Evolutionary conservation across 2,329 filamentous ascomycete species (phyloP), one percentile per base, ranked within the genome.

Genomic region (Fusarium algeriense): DNA sequence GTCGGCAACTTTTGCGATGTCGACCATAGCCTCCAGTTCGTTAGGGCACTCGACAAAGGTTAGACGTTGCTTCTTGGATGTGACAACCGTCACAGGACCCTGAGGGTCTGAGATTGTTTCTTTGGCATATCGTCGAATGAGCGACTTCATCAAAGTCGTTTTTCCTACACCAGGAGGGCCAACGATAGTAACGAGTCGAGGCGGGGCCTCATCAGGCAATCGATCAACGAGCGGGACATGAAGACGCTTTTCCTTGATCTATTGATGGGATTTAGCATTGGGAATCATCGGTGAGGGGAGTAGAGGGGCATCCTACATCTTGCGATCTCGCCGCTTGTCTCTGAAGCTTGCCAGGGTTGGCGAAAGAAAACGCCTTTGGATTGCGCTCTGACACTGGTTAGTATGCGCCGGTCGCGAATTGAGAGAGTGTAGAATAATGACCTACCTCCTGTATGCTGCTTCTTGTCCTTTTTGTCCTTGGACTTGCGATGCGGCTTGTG

Each of bases 41-140:
- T 98, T 95, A n/a, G 97, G 95, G 78, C 94, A 97, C 88, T 99
- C 96, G 78, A 99, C 84, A 80, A 99, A 98, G 0, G 96, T 99
- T 52, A 99, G 88, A 40, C 96, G 91, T 80, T 97, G 92, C 78
- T 95, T 93, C 85, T 98, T 99, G 64, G 95, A 97, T 0, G 96
- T 98, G 49, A 99, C 95, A 53, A 99, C 92, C 4, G 97, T 99
- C 66, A 99, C 91, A 7, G 96, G 96, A 0, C 96, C 96, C 75
- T 93, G 92, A 2, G 96, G 96, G 35, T 95, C 91, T 34, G 94
- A 92, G 43, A 99, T 89, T 1, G 94, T 95, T 80, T 99, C 96
- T 80, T 99, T 99, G 48, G 96, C 93, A 84, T 98, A 98, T 80
- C 96, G 89, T 73, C 94, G 91, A 77, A 99, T 93, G 64, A 99